Base-by-base conservation (phyloP, 164 flowering plant species). In the Vitis amurensis region DNA sequence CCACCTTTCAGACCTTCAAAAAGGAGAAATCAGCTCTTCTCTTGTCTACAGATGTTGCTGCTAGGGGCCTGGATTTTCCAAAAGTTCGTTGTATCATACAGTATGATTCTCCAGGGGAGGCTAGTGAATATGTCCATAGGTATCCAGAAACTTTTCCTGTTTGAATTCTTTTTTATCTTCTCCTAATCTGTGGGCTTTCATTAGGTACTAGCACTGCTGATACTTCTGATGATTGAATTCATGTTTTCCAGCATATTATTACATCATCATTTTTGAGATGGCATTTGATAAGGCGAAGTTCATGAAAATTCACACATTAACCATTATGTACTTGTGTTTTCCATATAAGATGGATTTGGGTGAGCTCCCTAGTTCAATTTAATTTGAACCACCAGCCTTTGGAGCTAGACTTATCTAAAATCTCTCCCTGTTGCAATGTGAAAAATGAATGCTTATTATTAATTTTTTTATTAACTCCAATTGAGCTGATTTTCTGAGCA, bases 91-190 rank as follows among this genome's bases (percentile, higher is more conserved):
- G 86, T 68, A 91, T 95, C 67, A 85, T 95, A 73, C 99, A 95
- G 77, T 95, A 95, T 77, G 99, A 95, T 79, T 88, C 97, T 58
- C 95, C 99, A 4, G 99, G 97, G 66, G 99, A 95, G 72, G 93
- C 97, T 55, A 91, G 89, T 63, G 98, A 93, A 84, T 93, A 93
- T 70, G 98, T 95, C 69, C 99, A 95, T 68, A 90, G 99, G 99
- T 94, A 77, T 61, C 53, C 3, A 17, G 8, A 53, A 27, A 47
- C 56, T 12, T 30, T 44, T 55, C 49, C 13, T 44, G 9, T 50
- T 55, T 6, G 19, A 23, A 15, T 14, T 48, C 57, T 31, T 53
- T 51, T 47, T 44, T 60, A 8, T 37, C 37, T 4, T 50, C 19
- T 53, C 59, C 50, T 13, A 13, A 37, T 3, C 44, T 0, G 48